Conservation (phyloP, 1,284 basidiomycete genomes). For the Amylostereum areolatum region DNA sequence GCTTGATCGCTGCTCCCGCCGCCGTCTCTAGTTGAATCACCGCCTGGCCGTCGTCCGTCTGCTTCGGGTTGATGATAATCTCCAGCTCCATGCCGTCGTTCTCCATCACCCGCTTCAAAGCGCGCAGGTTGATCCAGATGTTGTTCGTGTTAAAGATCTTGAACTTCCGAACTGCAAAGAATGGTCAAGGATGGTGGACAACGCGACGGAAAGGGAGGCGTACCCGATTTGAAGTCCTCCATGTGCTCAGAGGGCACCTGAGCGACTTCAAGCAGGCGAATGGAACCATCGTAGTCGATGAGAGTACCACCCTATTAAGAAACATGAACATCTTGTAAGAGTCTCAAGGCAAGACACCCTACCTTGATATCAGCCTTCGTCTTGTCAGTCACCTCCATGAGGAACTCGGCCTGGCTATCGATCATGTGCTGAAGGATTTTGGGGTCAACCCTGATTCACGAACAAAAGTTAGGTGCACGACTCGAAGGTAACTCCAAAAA, state of each 20-base stretch:
- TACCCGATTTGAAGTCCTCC: slow-evolving; percentile 90
- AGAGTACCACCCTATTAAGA: slow-evolving; percentile 77
- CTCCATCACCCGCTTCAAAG: slow-evolving; percentile 90
- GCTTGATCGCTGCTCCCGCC: slow-evolving; percentile 93
- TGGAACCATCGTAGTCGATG: slow-evolving; percentile 89
- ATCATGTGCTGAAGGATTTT: slow-evolving; percentile 88
- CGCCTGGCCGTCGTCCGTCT: slow-evolving; percentile 75
- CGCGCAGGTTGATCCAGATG: slow-evolving; percentile 86
- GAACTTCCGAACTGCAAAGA: slow-evolving; percentile 64
- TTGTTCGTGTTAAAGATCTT: slow-evolving; percentile 96
- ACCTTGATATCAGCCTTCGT: slow-evolving; percentile 98
- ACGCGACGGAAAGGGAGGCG: slow-evolving; percentile 5
- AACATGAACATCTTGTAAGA: background rate
- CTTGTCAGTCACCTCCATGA: slow-evolving; percentile 99
- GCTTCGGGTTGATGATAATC: slow-evolving; percentile 91
- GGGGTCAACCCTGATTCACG: slow-evolving; percentile 56
- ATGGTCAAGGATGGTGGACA: slow-evolving; percentile 4
- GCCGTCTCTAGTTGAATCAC: slow-evolving; percentile 95
- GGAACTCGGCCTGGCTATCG: slow-evolving; percentile 81
- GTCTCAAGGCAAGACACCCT: background rate
- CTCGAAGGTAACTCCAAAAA: background rate
- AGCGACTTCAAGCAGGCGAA: slow-evolving; percentile 91
- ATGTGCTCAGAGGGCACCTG: slow-evolving; percentile 95
- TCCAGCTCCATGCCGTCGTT: slow-evolving; percentile 83
- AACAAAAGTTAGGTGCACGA: slow-evolving; percentile 19